Conservation (phyloP, 2,329 filamentous ascomycete species). For the Fusarium denticulatum region DNA sequence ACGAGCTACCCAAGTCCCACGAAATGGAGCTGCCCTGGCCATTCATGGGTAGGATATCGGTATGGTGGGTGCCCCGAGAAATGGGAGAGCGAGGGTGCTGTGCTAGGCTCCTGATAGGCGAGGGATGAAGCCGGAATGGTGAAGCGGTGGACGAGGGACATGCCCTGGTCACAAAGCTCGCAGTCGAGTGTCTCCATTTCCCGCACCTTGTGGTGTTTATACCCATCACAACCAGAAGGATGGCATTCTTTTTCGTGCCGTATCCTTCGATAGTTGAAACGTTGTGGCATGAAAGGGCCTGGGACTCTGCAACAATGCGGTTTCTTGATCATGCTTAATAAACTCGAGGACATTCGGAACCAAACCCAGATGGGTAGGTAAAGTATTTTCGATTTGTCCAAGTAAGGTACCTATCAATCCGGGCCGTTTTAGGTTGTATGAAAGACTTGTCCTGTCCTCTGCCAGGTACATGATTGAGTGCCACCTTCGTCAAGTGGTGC, state of each 20-base stretch:
- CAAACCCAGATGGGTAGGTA: conserved; percentile 19
- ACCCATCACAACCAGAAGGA: conserved; percentile 3
- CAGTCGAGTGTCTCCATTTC: conserved; percentile 24
- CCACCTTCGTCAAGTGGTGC: not conserved
- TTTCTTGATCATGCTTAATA: conserved; percentile 1
- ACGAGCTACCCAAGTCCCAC: conserved; percentile 20
- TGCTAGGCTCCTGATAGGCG: conserved; percentile 35
- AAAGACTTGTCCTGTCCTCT: not conserved
- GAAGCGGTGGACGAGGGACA: conserved; percentile 35
- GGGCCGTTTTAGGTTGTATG: conserved; percentile 25
- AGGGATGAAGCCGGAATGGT: conserved; percentile 38
- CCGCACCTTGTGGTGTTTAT: conserved; percentile 25
- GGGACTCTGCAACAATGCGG: not conserved
- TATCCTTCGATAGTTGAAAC: not conserved
- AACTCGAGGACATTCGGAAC: conserved; percentile 14
- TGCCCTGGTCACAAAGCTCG: conserved; percentile 31
- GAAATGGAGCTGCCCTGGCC: conserved; percentile 23
- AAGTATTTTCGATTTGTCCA: conserved; percentile 6
- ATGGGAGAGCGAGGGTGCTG: conserved; percentile 36
- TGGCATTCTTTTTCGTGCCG: not conserved
- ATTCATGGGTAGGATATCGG: conserved; percentile 31
- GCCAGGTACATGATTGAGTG: conserved; percentile 8
- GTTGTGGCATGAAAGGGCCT: not conserved
- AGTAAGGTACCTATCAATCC: not conserved
- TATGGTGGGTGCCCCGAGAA: conserved; percentile 31